Evolutionary conservation across 331 rosid species (phyloP), one percentile per base, ranked within the genome.

Genomic region (Rhamnella rubrinervis): DNA sequence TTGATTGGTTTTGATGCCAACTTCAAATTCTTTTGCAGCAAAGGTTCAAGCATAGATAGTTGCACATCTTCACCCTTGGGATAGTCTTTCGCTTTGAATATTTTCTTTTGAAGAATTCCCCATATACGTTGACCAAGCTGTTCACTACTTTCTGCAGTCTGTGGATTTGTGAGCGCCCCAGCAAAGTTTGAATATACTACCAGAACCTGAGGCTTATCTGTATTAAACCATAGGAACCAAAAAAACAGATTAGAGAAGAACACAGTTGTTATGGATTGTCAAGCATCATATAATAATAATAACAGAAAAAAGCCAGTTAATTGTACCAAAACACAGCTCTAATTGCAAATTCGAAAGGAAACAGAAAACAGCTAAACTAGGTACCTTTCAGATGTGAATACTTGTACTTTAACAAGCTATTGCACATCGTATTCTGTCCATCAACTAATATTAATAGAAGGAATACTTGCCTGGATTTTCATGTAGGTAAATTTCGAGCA

Each of bases 51-150:
- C 49, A 78, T 78, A 19, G 86, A 71, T 65, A 87, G 59, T 63
- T 91, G 86, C 70, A 91, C 81, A 16, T 77, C 86, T 21, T 89
- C 97, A 55, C 91, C 97, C 83, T 64, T 85, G 0, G 99, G 98
- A 81, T 80, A 74, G 49, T 87, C 96, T 84, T 91, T 91, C 59
- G 93, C 85, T 78, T 91, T 91, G 75, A 91, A 85, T 63, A 91
- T 80, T 70, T 89, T 84, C 83, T 82, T 91, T 55, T 91, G 90
- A 75, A 95, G 59, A 80, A 95, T 89, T 76, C 97, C 97, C 95
- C 89, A 91, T 69, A 95, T 80, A 21, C 97, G 95, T 78, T 89
- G 99, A 50, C 84, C 86, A 66, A 95, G 97, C 89, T 95, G 96
- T 65, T 87, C 96, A 61, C 96, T 89, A 65, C 86, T 91, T 87